Conservation (phyloP, 345 rosid species). For the Salix arbutifolia region DNA sequence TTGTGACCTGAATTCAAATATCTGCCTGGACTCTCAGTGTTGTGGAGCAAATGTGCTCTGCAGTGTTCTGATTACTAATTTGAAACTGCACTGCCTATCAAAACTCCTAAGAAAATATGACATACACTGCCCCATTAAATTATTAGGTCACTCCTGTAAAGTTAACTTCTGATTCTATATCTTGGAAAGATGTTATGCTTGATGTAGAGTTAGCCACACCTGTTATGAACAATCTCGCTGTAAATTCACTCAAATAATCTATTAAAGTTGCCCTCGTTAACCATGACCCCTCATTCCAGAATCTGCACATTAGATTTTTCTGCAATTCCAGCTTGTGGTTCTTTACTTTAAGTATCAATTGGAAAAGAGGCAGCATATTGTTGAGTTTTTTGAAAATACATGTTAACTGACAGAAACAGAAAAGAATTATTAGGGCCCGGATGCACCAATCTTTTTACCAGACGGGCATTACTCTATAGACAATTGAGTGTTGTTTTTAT, state of each 20-base stretch:
- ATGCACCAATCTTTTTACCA: not conserved
- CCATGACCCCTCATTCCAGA: not conserved
- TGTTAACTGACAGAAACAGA: not conserved
- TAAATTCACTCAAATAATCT: not conserved
- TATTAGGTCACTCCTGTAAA: not conserved
- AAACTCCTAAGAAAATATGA: not conserved
- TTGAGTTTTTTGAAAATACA: not conserved
- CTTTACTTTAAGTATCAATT: not conserved
- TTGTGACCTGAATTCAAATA: not conserved
- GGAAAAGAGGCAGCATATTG: not conserved
- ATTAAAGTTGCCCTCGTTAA: not conserved
- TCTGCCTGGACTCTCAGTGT: not conserved
- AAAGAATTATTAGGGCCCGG: not conserved
- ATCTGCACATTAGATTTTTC: not conserved
- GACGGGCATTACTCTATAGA: not conserved
- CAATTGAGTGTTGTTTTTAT: not conserved
- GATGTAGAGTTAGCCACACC: not conserved
- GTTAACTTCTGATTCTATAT: not conserved
- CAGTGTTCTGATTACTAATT: not conserved
- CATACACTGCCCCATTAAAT: not conserved
- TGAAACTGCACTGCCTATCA: not conserved
- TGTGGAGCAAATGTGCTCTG: not conserved
- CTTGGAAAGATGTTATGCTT: not conserved
- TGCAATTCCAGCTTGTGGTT: not conserved
- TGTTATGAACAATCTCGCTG: not conserved